Base-by-base conservation (phyloP, 2,329 filamentous ascomycete genomes). In the Graphilbum ipis-grandicollis region DNA sequence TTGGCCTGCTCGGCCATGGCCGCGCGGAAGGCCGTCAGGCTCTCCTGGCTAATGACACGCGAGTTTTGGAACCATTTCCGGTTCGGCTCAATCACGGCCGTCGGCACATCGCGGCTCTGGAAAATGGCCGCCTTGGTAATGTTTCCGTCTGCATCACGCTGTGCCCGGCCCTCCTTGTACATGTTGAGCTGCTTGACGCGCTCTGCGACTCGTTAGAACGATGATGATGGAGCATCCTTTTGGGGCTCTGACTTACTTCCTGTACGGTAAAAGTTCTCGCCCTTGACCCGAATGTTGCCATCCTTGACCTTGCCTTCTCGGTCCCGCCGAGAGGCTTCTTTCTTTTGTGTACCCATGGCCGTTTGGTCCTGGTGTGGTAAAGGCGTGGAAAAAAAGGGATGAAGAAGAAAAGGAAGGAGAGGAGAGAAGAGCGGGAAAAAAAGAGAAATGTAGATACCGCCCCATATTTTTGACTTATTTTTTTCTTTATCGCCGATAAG, bases 41-140 rank as follows among this genome's bases (percentile, higher is more conserved):
- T 81, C 54, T 93, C 83, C 56, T 96, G 88, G 3, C 80, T 85
- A 51, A 96, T 93, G 33, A 75, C 70, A 46, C 90, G 68, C 25
- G 88, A 93, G 57, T 94, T 94, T 50, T 79, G 83, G 61, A 98
- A 98, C 90, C 90, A 98, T 61, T 92, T 92, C 51, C 90, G 71
- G 60, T 96, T 92, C 35, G 90, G 90, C 63, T 96, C 88, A 52
- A 96, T 81, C 46, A 86, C 73, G 47, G 88, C 90, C 41, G 69
- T 73, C 33, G 88, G 86, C 18, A 77, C 60, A 26, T 93, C 85
- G 51, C 75, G 68, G 41, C 79, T 85, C 61, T 96, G 54, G 44
- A 37, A 54, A 3, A 42, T 46, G 19, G 49, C 53, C 26, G 50
- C 51, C 58, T 90, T 77, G 38, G 78, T 80, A 53, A 98, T 79